phyloP scores from a whole-genome alignment of 2,329 filamentous ascomycete genomes.

The Aureobasidium sp. region DNA sequence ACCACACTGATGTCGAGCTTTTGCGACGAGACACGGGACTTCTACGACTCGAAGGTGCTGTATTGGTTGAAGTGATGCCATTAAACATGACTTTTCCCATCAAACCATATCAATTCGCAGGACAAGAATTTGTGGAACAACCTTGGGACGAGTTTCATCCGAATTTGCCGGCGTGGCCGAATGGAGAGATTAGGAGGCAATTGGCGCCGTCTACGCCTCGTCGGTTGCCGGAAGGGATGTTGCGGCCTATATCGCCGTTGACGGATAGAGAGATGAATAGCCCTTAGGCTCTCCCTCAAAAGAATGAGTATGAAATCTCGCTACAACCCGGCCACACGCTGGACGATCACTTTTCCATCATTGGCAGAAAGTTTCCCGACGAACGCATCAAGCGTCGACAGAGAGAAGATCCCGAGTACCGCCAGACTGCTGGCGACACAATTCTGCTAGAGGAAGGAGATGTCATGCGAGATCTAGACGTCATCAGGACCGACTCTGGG shows the following conservation, averaged over 20 bases:
- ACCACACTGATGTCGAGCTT: background rate
- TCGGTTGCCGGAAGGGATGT: background rate
- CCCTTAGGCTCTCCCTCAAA: background rate
- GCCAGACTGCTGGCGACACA: background rate
- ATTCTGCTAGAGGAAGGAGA: background rate
- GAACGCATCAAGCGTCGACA: background rate
- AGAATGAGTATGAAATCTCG: background rate
- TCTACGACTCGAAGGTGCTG: background rate
- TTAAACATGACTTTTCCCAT: background rate
- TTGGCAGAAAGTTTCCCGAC: background rate
- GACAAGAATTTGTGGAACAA: background rate
- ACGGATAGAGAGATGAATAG: background rate
- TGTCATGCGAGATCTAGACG: background rate
- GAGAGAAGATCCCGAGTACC: background rate
- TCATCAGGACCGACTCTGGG: background rate
- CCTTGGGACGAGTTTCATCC: background rate
- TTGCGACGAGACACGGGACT: background rate
- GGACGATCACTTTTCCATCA: background rate
- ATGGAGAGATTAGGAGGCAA: background rate
- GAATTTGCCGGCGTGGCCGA: background rate
- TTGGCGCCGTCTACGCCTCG: background rate
- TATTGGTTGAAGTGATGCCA: background rate
- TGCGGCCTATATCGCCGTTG: background rate
- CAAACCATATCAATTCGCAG: background rate
- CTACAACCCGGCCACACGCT: background rate